Percentiles rank a stretch among this genome's conserved stretches.
Conservation (phyloP, 2,329 filamentous ascomycete genomes). For the Bertia moriformis region DNA sequence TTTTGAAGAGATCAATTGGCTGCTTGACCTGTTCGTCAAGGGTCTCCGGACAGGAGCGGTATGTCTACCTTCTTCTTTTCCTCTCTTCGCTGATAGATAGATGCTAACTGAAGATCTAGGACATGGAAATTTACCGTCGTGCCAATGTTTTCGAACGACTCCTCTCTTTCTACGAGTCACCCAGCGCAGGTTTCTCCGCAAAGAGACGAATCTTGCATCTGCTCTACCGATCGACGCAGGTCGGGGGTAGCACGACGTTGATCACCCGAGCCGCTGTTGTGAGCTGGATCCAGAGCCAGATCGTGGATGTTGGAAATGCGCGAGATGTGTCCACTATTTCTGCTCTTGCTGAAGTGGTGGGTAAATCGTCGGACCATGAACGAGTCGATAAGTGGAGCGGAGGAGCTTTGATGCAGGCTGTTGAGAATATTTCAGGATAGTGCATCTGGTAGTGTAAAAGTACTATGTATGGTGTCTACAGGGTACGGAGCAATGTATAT, state of each 20-base stretch:
- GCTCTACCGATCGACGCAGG: slow-evolving; percentile 33
- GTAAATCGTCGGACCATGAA: slow-evolving; percentile 29
- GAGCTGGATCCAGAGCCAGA: slow-evolving; percentile 36
- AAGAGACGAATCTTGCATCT: slow-evolving; percentile 26
- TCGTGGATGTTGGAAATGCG: slow-evolving; percentile 19
- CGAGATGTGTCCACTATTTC: slow-evolving; percentile 13
- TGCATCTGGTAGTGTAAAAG: too few species aligned
- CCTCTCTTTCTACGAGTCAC: slow-evolving; percentile 34
- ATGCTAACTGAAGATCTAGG: too few species aligned
- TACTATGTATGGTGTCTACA: too few species aligned
- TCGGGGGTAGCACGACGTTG: slow-evolving; percentile 38
- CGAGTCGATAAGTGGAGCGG: slow-evolving; percentile 35
- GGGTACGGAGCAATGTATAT: too few species aligned
- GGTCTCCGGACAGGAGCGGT: slow-evolving; percentile 20
- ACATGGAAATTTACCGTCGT: background rate
- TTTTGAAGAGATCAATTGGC: slow-evolving; percentile 38
- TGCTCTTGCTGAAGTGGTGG: slow-evolving; percentile 24
- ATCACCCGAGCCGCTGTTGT: slow-evolving; percentile 40
- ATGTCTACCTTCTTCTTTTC: slow-evolving; percentile 3
- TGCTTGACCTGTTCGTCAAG: slow-evolving; percentile 36
- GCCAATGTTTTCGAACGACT: slow-evolving; percentile 35
- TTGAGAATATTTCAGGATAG: background rate
- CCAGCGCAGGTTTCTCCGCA: slow-evolving; percentile 23
- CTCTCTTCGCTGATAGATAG: too few species aligned
- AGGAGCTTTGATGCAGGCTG: slow-evolving; percentile 12